Base-by-base conservation (phyloP, 1,284 basidiomycete species). In the Cutaneotrichosporon mucoides region DNA sequence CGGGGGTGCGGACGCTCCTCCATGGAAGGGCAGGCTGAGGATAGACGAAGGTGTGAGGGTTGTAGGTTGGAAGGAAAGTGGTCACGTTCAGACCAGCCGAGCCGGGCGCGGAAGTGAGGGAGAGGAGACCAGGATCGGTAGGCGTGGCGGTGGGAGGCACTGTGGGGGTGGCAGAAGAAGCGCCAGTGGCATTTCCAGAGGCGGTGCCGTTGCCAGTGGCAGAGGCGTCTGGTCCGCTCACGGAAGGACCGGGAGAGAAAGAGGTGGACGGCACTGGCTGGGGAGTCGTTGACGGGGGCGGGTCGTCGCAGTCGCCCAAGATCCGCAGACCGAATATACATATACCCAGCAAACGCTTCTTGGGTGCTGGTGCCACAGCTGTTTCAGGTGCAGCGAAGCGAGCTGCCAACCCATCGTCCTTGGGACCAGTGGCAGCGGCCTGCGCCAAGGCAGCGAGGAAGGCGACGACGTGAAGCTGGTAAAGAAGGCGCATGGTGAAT, bases 11-110 rank as follows among this genome's bases (percentile, higher is more conserved):
- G 57, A 33, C 42, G 1, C 54, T 52, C 11, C 33, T 40, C 10
- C 37, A 33, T 1, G 63, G 63, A 5, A 64, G 24, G 12, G 56
- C 58, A 0, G 63, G 59, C 52, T 64, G 63, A 4, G 57, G 38
- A 46, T 62, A 62, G 7, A 50, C 45, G 34, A 12, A 61, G 5
- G 53, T 40, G 4, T 38, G 37, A 7, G 47, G 36, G 34, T 56
- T 41, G 15, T 35, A 41, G 6, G 36, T 1, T 13, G 52, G 47
- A 6, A 35, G 46, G 34, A 33, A 35, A 11, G 35, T 48, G 34
- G 24, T 34, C 2, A 37, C 40, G 9, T 45, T 15, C 6, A 16
- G 40, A 9, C 13, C 44, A 4, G 40, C 34, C 10, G 34, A 36
- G n/a, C 46, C 46, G 11, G 46, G 46, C 1, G 46, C 46, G 3